Evolutionary conservation across 495 filamentous ascomycete genomes (phyloP), one percentile per base, ranked within the genome.

Genomic region (Penicillium salamii): DNA sequence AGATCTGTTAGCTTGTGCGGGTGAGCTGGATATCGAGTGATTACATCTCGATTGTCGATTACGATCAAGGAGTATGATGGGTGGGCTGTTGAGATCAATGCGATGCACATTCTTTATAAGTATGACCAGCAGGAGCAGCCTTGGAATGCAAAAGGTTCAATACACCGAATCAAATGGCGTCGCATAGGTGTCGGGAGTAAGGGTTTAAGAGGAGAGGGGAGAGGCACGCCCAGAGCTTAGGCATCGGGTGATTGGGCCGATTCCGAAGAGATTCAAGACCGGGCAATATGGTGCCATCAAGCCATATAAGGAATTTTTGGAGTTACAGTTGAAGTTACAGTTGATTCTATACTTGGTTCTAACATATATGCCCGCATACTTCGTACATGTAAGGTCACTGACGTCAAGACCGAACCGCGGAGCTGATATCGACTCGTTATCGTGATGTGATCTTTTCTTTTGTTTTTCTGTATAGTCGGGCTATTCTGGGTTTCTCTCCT

Each of bases 91-190:
- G 95, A 91, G 37, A 95, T 65, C 23, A 97, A 75, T 37, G 86
- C 87, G 68, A 98, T 97, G 67, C 95, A 98, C 93, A 97, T 98
- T 21, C 32, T 53, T 18, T n/a, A n/a, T n/a, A n/a, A n/a, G n/a
- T n/a, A n/a, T n/a, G n/a, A n/a, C n/a, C n/a, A n/a, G n/a, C n/a
- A n/a, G n/a, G n/a, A n/a, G n/a, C n/a, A n/a, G n/a, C n/a, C n/a
- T n/a, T n/a, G n/a, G n/a, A n/a, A n/a, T n/a, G n/a, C n/a, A n/a
- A n/a, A n/a, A n/a, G n/a, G n/a, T n/a, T n/a, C n/a, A n/a, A 17
- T 13, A 19, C 31, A 11, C 3, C n/a, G 5, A 38, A 38, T 34
- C 32, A 39, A 12, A 46, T 8, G 7, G 21, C 8, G n/a, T 52
- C 31, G n/a, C 24, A 31, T 9, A 4, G 21, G 49, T 35, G 40